These are phyloP conservation scores for Thielaviopsis punctulata DNA, from an alignment of 2,329 filamentous ascomycete species.

Conservation along the genomic window DNA sequence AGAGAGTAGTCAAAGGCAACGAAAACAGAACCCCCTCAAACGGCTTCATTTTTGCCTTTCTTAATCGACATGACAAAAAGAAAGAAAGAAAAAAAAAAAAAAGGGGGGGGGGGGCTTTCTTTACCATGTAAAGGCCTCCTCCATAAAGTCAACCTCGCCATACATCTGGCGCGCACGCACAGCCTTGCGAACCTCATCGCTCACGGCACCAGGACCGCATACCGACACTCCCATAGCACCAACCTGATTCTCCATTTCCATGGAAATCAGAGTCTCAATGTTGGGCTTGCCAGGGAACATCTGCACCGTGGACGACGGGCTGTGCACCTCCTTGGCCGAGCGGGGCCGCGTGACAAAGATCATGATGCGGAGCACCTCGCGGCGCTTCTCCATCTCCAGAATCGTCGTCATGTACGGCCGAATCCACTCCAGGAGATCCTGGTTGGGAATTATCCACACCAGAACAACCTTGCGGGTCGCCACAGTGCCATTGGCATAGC, in stretches of 20 bases:
- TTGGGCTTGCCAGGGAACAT: constrained; percentile 73
- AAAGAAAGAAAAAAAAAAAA: background rate
- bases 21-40: background rate
- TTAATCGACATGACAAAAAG: background rate
- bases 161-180: constrained; percentile 46
- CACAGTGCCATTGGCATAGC: constrained; percentile 50
- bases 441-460: constrained; percentile 64
- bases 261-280: constrained; percentile 51
- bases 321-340: constrained; percentile 66
- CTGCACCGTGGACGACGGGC: constrained; percentile 58
- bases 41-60: background rate
- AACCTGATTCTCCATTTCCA: constrained; percentile 58
- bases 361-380: constrained; percentile 59
- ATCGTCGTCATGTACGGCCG: constrained; percentile 72
- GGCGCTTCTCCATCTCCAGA: constrained; percentile 54
- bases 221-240: constrained; percentile 59
- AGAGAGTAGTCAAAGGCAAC: background rate
- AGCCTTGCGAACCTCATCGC: constrained; percentile 55
- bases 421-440: constrained; percentile 72
- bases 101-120: background rate
- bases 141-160: constrained; percentile 58
- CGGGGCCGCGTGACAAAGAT: constrained; percentile 61
- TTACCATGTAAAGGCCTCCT: constrained; percentile 56
- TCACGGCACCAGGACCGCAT: constrained; percentile 56
- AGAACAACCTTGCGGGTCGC: constrained; percentile 56